phyloP scores from a whole-genome alignment of 345 rosid species.

The Salix suchowensis region DNA sequence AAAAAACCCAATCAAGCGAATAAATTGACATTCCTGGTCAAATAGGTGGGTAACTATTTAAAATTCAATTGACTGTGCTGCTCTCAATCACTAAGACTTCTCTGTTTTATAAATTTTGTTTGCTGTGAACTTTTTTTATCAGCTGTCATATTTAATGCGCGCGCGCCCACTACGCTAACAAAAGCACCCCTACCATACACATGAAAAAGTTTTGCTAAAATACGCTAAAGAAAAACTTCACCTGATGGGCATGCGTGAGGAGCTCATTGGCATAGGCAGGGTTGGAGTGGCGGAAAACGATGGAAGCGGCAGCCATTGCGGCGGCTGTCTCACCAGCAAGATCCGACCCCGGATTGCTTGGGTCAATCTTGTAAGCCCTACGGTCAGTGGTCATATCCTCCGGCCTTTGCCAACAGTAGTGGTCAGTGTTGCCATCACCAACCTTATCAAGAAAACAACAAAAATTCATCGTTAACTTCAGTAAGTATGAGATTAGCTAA shows the following conservation, averaged over 20 bases:
- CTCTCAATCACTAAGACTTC: no score
- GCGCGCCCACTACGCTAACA: no score
- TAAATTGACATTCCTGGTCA: no score
- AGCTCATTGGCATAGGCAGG: conserved; percentile 70
- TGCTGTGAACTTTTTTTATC: no score
- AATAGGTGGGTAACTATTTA: no score
- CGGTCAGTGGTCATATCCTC: conserved; percentile 99
- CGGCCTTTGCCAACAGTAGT: conserved; percentile 99
- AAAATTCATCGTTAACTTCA: no score
- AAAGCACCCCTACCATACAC: conserved; percentile 2
- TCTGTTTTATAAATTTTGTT: no score
- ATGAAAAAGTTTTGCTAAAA: background rate
- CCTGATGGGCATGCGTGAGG: conserved; percentile 85
- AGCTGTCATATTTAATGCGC: no score
- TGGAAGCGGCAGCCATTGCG: conserved; percentile 97
- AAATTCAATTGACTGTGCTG: no score
- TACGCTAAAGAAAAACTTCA: conserved; percentile 9
- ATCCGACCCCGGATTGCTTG: conserved; percentile 95
- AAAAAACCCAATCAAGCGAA: no score
- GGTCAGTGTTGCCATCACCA: conserved; percentile 96
- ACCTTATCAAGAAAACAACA: conserved; percentile 41
- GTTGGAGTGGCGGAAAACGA: conserved; percentile 72
- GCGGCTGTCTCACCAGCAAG: conserved; percentile 98
- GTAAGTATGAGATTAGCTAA: no score
- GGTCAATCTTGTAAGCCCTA: conserved; percentile 80